These are phyloP conservation scores for Parietichytrium sp. DNA, from an alignment of 108 stramenopile genomes.

Conservation along the genomic window DNA sequence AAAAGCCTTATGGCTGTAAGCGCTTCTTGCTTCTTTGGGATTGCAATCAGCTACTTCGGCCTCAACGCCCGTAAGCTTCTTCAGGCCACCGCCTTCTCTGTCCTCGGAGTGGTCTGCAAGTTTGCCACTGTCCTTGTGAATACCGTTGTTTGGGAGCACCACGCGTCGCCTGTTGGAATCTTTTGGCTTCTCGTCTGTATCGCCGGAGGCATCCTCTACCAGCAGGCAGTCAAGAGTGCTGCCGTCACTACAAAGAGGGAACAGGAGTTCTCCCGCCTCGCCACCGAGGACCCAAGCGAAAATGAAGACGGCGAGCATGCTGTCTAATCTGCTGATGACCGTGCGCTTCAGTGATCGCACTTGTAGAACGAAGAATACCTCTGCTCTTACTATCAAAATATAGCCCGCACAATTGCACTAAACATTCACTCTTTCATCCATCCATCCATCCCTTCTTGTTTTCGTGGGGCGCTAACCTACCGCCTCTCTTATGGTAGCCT, in stretches of 20 bases:
- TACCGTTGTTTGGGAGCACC: neutral
- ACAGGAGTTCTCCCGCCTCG: no score
- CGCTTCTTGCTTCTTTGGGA: slow-evolving; percentile 30
- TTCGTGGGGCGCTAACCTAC: no score
- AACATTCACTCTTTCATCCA: no score
- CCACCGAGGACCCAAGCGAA: no score
- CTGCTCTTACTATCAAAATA: no score
- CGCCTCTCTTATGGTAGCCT: no score
- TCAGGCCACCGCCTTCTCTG: slow-evolving; percentile 6
- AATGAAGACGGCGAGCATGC: no score
- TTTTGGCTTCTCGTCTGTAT: slow-evolving; percentile 37
- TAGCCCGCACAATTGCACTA: no score
- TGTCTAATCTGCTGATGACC: no score
- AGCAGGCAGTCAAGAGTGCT: slow-evolving; percentile 9
- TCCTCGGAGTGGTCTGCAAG: slow-evolving; percentile 34
- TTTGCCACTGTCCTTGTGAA: slow-evolving; percentile 32
- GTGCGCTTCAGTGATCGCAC: no score
- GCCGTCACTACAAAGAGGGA: neutral
- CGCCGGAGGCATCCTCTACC: slow-evolving; percentile 16
- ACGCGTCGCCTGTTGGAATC: slow-evolving; percentile 34
- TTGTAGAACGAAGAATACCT: no score
- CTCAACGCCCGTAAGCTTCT: slow-evolving; percentile 29
- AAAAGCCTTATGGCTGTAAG: neutral
- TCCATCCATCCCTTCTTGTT: no score
- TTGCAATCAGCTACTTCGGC: slow-evolving; percentile 36